Base-by-base conservation (phyloP, 2,329 filamentous ascomycete genomes). In the Monosporascus sp. region DNA sequence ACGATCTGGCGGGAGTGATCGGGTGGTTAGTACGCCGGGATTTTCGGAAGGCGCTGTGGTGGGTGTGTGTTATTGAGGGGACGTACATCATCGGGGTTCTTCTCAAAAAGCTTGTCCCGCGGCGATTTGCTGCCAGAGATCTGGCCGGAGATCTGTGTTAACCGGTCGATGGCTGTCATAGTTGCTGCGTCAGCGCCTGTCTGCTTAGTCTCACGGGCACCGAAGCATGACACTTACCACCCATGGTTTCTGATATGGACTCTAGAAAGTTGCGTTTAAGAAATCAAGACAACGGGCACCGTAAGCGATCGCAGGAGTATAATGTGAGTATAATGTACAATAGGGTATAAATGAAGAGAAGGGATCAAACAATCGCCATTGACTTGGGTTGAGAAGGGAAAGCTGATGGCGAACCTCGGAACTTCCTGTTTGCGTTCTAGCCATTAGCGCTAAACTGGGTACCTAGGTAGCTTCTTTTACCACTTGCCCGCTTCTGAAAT, bases 81-180 rank as follows among this genome's bases (percentile, higher is more conserved):
- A 58, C 56, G 49, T 74, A 86, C 84, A 77, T 88, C 85, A 69
- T 88, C 84, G 52, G 85, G 76, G 68, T 77, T 79, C 76, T 88
- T 87, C 70, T 86, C 74, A 44, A 87, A 76, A 47, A 88, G 72
- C 70, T 76, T 81, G 56, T 81, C 80, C 57, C 74, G 73, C 49
- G 75, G 72, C 58, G 75, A 74, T 54, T 72, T 69, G 26, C 69
- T 68, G 58, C 76, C 76, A 55, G 74, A 64, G 65, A 87, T 72
- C 76, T 87, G 84, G 76, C 76, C 77, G 57, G 82, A 83, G 64
- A 87, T 78, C 65, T 85, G 81, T 50, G 77, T 74, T 56, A 84
- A 72, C 72, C 81, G 74, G 59, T 84, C 81, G 65, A 80, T 69
- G 63, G 81, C 81, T 84, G 63, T 26, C 50, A 52, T 59, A 26